phyloP scores from a whole-genome alignment of 805 yeast genomes.

The Pichia manshurica region DNA sequence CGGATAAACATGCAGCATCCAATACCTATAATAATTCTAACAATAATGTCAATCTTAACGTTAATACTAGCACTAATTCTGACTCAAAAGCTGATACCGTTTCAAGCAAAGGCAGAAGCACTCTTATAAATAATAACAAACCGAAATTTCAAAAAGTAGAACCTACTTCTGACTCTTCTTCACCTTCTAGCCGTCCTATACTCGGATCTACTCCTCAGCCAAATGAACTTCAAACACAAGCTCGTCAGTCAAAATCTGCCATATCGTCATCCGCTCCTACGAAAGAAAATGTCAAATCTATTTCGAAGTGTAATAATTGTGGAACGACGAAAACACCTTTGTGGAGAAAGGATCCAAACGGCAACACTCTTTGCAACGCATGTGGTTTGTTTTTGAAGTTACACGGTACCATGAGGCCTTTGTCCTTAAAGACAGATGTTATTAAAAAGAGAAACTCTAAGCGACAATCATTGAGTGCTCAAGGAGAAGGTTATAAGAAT shows the following conservation, averaged over 20 bases:
- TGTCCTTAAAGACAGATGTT: conserved; percentile 65
- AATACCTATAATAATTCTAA: too few relatives aligned
- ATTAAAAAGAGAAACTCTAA: conserved; percentile 53
- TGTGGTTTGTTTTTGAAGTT: conserved; percentile 57
- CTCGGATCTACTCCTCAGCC: conserved; percentile 8
- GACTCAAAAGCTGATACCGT: background rate
- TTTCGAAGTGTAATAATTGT: conserved; percentile 49
- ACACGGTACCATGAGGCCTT: conserved; percentile 58
- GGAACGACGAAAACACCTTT: conserved; percentile 55
- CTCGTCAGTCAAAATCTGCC: conserved; percentile 8
- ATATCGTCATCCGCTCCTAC: conserved; percentile 19
- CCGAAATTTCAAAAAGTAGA: background rate
- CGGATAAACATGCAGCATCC: too few relatives aligned
- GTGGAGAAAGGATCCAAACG: conserved; percentile 56
- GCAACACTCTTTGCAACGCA: conserved; percentile 58
- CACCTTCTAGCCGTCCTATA: background rate
- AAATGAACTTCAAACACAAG: conserved; percentile 8
- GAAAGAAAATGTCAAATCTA: conserved; percentile 13
- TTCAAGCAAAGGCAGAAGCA: background rate
- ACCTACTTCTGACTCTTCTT: background rate
- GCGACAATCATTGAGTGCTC: conserved; percentile 24
- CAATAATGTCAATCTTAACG: too few relatives aligned
- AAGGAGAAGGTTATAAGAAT: conserved; percentile 18
- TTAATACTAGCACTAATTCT: background rate
- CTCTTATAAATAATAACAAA: background rate